Evolutionary conservation across 2,329 filamentous ascomycete genomes (phyloP), one percentile per base, ranked within the genome.

Genomic region (Pseudogymnoascus sp.): DNA sequence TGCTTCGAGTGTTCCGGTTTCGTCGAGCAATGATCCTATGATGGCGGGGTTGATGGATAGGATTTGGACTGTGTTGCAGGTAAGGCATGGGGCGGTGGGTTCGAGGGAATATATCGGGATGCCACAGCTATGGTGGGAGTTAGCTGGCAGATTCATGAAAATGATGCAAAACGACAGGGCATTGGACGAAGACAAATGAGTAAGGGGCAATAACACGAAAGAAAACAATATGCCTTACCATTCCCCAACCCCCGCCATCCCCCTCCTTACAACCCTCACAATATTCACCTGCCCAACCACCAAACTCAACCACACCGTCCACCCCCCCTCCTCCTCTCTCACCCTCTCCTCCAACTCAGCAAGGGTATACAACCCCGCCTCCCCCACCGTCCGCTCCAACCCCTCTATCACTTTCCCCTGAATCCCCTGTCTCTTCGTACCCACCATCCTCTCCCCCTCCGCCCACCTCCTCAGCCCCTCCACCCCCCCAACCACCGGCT

Each of bases 61-160:
- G 0, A 66, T 57, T 2, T 70, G 66, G 2, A 66, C 54, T 8
- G 62, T 68, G 11, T 68, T 64, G 65, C 79, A 81, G 65, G 77
- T 75, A 21, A 71, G 74, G 65, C 79, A 81, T 10, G 67, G 70
- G 1, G 71, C 74, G 0, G 64, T 67, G 2, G 74, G 66, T 2
- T 74, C 74, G 64, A 85, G 85, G n/a, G 80, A 76, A 70, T 80
- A 86, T 23, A 84, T 68, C 0, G 81, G 78, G 1, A 81, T 74
- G 1, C 80, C 80, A 68, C 85, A 87, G 70, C 79, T 81, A 14
- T 34, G 4, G 31, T 31, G 57, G 21, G n/a, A 62, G 26, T 64
- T 73, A 8, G 37, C 16, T 12, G 11, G 1, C 4, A 1, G 1
- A 10, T 14, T 3, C 11, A 23, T 2, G 21, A 4, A 51, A 8